Evolutionary conservation across 2,329 filamentous ascomycete species (phyloP).

Genomic region (Macrophomina pseudophaseolina): DNA sequence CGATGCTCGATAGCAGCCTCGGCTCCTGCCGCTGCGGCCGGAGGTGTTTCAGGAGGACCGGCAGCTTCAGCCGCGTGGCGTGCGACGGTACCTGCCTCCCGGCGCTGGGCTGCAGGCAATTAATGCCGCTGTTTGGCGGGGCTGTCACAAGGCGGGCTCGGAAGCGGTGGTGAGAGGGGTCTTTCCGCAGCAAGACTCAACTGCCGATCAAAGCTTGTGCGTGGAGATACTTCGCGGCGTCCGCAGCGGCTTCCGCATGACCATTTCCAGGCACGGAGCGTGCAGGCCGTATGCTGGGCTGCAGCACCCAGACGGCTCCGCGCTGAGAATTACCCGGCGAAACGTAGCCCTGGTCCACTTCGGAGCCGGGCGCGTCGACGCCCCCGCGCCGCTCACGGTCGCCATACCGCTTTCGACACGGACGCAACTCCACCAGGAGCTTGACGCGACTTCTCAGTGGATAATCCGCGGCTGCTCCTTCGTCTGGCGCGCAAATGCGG

Average conservation of each 20-base stretch:
- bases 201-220: conserved; percentile 21
- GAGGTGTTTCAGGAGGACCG: neutral
- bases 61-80: neutral
- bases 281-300: neutral
- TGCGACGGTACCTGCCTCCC: neutral
- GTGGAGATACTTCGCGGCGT: neutral
- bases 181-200: neutral
- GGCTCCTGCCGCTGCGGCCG: neutral
- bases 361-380: conserved; percentile 2
- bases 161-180: neutral
- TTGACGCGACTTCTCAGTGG: conserved; percentile 16
- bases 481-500: conserved; percentile 10
- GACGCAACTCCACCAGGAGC: conserved; percentile 19
- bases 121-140: conserved; percentile 12
- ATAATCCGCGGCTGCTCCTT: conserved; percentile 13
- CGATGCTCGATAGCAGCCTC: neutral
- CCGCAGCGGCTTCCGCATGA: neutral
- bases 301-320: conserved; percentile 3
- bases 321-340: conserved; percentile 14
- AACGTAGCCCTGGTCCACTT: conserved; percentile 8
- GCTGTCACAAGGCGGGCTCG: neutral
- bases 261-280: conserved; percentile 18
- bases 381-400: conserved; percentile 10
- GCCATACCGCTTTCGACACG: conserved; percentile 26
- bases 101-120: neutral